These are phyloP conservation scores for Typha latifolia DNA, from an alignment of 176 grass and related monocot genomes.

Conservation along the genomic window DNA sequence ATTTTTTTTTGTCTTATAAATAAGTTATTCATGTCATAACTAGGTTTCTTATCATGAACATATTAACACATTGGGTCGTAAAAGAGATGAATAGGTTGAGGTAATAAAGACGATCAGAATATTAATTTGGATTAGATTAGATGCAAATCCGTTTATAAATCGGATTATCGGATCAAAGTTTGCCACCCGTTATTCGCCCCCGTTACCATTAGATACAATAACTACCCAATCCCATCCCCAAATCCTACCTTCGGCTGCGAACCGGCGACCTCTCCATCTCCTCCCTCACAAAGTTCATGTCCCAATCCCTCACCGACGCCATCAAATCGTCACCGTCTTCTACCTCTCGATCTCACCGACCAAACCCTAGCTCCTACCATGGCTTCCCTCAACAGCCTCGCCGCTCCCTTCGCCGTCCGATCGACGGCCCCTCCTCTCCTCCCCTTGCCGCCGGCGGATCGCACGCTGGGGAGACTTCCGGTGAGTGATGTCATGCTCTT, in stretches of 20 bases:
- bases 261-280: neutral
- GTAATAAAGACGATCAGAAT: too few species aligned
- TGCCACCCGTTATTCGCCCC: too few species aligned
- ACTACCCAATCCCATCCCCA: neutral
- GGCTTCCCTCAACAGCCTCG: slow-evolving; percentile 25
- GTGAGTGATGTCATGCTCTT: slow-evolving; percentile 20
- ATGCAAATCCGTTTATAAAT: too few species aligned
- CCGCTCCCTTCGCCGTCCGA: slow-evolving; percentile 18
- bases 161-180: too few species aligned
- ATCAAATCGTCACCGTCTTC: slow-evolving; percentile 10
- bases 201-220: neutral
- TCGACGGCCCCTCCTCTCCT: slow-evolving; percentile 13
- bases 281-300: slow-evolving; percentile 14
- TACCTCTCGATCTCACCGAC: neutral
- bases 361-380: slow-evolving; percentile 45
- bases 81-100: too few species aligned
- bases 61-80: too few species aligned
- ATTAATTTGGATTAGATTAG: too few species aligned
- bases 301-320: slow-evolving; percentile 19
- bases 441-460: slow-evolving; percentile 3
- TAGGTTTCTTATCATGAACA: too few species aligned
- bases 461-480: slow-evolving; percentile 7
- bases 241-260: neutral
- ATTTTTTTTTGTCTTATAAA: too few species aligned
- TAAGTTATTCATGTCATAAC: too few species aligned